These are phyloP conservation scores for Blastomyces emzantsi DNA, from an alignment of 2,329 filamentous ascomycete species.

Conservation along the genomic window DNA sequence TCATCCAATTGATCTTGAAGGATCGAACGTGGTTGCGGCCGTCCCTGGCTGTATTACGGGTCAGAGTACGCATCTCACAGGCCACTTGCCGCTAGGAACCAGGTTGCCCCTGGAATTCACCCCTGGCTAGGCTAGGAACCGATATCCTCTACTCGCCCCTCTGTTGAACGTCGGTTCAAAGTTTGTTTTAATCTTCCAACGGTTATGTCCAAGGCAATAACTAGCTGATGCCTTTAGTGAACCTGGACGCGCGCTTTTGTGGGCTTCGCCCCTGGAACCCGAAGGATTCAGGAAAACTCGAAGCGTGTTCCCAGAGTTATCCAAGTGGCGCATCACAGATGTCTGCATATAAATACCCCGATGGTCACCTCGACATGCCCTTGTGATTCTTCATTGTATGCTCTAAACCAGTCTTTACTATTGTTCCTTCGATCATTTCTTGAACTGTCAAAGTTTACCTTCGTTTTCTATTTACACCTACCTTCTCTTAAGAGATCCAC, in stretches of 20 bases:
- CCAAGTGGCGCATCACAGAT: neutral
- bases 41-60: neutral
- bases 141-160: neutral
- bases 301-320: neutral
- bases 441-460: slow-evolving; percentile 1
- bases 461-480: neutral
- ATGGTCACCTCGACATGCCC: neutral
- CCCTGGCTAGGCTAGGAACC: neutral
- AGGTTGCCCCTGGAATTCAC: neutral
- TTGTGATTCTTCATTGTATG: slow-evolving; percentile 10
- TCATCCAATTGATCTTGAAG: neutral
- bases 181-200: neutral
- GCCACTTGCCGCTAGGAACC: neutral
- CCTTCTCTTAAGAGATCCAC: slow-evolving; percentile 6
- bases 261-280: neutral
- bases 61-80: neutral
- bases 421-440: slow-evolving; percentile 10
- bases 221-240: neutral
- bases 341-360: slow-evolving; percentile 17
- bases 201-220: neutral
- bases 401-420: slow-evolving; percentile 7
- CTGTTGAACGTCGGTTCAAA: neutral
- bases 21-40: neutral
- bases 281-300: neutral
- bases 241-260: neutral